Evolutionary conservation across 768 basidiomycete genomes (phyloP).

Genomic region (Tricholoma sp.): DNA sequence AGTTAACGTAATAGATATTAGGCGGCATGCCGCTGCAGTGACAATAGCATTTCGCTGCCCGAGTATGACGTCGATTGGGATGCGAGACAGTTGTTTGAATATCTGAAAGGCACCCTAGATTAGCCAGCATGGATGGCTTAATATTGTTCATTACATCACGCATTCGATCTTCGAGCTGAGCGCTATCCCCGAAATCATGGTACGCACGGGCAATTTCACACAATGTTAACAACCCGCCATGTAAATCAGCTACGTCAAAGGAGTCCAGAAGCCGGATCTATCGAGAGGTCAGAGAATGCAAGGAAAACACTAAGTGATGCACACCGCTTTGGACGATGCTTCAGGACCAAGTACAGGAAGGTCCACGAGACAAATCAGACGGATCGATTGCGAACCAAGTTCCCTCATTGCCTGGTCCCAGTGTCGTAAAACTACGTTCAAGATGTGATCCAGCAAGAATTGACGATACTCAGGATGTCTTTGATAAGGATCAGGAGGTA

Average conservation of each 20-base stretch:
- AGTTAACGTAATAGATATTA: slow-evolving; percentile 67
- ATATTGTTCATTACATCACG: slow-evolving; percentile 37
- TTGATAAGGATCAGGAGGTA: background rate
- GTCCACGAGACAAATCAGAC: slow-evolving; percentile 60
- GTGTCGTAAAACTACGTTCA: slow-evolving; percentile 73
- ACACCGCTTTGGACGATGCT: slow-evolving; percentile 48
- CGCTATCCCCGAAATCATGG: slow-evolving; percentile 25
- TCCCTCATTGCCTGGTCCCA: slow-evolving; percentile 84
- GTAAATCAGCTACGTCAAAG: slow-evolving; percentile 64
- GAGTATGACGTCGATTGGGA: slow-evolving; percentile 56
- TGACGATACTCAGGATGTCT: slow-evolving; percentile 78
- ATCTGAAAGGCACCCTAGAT: slow-evolving; percentile 39
- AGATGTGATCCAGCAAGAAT: slow-evolving; percentile 65
- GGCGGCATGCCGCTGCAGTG: slow-evolving; percentile 62
- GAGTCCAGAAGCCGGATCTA: slow-evolving; percentile 58
- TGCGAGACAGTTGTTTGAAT: slow-evolving; percentile 49
- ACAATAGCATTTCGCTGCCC: slow-evolving; percentile 68
- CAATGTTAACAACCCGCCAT: slow-evolving; percentile 76
- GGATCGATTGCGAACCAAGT: slow-evolving; percentile 71
- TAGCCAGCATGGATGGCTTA: background rate
- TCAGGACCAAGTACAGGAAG: slow-evolving; percentile 46
- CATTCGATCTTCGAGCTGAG: slow-evolving; percentile 30
- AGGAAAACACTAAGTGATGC: slow-evolving; percentile 5
- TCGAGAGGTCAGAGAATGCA: background rate
- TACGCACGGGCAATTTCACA: slow-evolving; percentile 68